A percentile compares a stretch with the other conserved stretches of the same genome.
Evolutionary conservation across 257 asterid species (phyloP).

Genomic region (Solanum etuberosum): DNA sequence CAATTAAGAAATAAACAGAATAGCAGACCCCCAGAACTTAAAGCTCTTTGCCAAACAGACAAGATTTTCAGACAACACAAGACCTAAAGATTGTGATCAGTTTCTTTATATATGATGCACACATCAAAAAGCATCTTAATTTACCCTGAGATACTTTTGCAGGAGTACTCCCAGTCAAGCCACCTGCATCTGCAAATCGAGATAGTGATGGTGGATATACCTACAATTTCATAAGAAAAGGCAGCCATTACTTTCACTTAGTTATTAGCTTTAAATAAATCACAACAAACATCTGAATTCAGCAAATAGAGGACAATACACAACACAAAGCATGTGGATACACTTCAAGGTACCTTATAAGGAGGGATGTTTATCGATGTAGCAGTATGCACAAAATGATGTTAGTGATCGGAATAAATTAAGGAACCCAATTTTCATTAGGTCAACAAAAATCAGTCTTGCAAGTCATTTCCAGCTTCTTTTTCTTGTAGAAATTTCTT

Average conservation of each 20-base stretch:
- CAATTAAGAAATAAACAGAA: neutral
- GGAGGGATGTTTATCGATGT: neutral
- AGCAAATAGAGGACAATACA: neutral
- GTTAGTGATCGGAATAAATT: neutral
- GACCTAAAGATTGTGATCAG: neutral
- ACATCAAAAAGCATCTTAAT: slow-evolving; percentile 5
- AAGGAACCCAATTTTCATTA: neutral
- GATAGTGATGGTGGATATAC: slow-evolving; percentile 75
- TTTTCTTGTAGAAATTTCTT: neutral
- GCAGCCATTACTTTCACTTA: neutral
- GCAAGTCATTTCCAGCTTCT: neutral
- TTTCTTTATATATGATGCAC: neutral
- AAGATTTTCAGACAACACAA: neutral
- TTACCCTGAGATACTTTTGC: slow-evolving; percentile 87
- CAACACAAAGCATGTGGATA: neutral
- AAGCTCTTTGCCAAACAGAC: neutral
- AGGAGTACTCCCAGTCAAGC: slow-evolving; percentile 68
- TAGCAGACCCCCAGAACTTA: neutral
- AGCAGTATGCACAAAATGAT: neutral
- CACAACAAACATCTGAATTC: neutral
- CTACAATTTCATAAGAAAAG: slow-evolving; percentile 20
- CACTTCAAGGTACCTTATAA: neutral
- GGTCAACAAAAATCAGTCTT: neutral
- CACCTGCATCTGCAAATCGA: slow-evolving; percentile 79
- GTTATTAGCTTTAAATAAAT: neutral